Evolutionary conservation across 805 yeast species (phyloP).

Genomic region (Tetrapisispora iriomotensis): DNA sequence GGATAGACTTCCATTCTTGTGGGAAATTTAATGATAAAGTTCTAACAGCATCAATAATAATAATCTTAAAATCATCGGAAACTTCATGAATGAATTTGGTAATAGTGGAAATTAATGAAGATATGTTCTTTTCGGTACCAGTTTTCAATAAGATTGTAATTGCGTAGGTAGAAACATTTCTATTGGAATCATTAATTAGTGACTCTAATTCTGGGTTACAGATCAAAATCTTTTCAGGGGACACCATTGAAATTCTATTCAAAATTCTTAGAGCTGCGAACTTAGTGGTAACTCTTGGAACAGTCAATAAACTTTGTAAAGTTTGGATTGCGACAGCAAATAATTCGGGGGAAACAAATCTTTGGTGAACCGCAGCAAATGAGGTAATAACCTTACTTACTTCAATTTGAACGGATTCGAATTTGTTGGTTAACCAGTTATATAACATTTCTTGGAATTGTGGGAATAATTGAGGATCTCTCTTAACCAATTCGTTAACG

Average conservation of each 20-base stretch:
- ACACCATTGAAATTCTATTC: constrained; percentile 71
- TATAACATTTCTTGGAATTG: constrained; percentile 45
- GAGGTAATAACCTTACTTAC: constrained; percentile 54
- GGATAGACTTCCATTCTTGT: constrained; percentile 72
- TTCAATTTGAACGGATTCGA: constrained; percentile 86
- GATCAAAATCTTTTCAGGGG: constrained; percentile 67
- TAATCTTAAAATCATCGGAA: constrained; percentile 89
- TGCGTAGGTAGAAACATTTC: constrained; percentile 92
- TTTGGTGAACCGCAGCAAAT: constrained; percentile 43
- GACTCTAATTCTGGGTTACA: constrained; percentile 82
- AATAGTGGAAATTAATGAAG: constrained; percentile 78
- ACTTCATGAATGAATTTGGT: constrained; percentile 85
- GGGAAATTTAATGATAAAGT: constrained; percentile 91
- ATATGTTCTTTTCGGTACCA: constrained; percentile 83
- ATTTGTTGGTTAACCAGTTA: constrained; percentile 65
- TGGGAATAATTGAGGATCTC: constrained; percentile 52
- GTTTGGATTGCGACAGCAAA: constrained; percentile 62
- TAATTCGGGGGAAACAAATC: constrained; percentile 51
- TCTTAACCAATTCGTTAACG: constrained; percentile 60
- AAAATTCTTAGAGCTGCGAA: constrained; percentile 90
- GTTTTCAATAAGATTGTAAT: constrained; percentile 93
- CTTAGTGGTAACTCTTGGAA: constrained; percentile 81
- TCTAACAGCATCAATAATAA: constrained; percentile 90
- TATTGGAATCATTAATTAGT: constrained; percentile 77
- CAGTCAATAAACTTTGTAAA: constrained; percentile 67